Evolutionary conservation across 1,284 basidiomycete genomes (phyloP), one percentile per base, ranked within the genome.

Genomic region (Pisolithus thermaeus): DNA sequence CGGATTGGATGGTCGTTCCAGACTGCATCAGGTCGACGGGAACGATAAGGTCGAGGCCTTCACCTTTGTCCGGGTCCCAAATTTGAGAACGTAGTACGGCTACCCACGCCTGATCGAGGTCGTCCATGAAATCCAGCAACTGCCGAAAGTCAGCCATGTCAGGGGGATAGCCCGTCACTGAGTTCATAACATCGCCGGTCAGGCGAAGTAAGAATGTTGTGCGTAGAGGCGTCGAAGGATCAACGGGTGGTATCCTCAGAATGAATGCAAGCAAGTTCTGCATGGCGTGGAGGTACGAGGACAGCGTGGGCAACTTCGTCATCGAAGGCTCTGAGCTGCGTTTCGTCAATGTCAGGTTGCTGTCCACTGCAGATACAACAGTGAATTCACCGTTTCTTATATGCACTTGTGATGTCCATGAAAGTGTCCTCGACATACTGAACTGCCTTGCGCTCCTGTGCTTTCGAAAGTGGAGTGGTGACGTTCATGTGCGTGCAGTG

Each of bases 81-180:
- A 76, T 70, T 56, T 86, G 81, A 7, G 69, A 67, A 38, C 74
- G 73, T 22, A 90, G 71, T 1, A 85, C 81, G 20, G 78, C 74
- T 14, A 80, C 58, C 87, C 87, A 90, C 0, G 79, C 84, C 47
- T 77, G 73, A 62, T 90, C 87, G 28, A 90, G 73, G 59, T 87
- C 81, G 58, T 81, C 78, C 18, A 89, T 68, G 72, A 80, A 84
- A 51, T 81, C 77, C 27, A 85, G 70, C 2, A 87, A 71, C 47
- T 75, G 69, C 28, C 70, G 71, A 7, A 88, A 68, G 18, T 71
- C 67, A 14, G 70, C 62, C 22, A 65, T 54, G 41, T 70, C 62
- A 5, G 76, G 73, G 3, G 68, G 63, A 60, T 90, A 90, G 4
- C 84, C 83, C 3, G 75, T 68, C 11, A 87, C 75, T 8, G 79